Base-by-base conservation (phyloP, 129 eudicot species). In the Glebionis coronaria region DNA sequence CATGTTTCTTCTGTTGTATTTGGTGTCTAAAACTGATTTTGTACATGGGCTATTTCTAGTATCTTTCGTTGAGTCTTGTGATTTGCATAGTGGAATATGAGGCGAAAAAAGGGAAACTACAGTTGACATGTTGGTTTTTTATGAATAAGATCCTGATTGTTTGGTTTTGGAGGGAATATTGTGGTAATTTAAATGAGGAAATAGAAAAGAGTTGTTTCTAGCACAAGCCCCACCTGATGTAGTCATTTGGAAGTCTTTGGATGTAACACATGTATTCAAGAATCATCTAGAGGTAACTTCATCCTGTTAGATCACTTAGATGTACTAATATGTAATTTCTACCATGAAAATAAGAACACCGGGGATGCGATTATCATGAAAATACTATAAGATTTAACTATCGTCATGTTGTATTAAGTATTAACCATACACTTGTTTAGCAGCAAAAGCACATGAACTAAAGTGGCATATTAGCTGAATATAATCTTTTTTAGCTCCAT, bases 31-130 rank as follows among this genome's bases (percentile, higher is more conserved):
- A 4, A 73, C 56, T 74, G 82, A 38, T 71, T 49, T 73, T 45
- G 56, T 80, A 75, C 45, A 50, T 73, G 80, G 78, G 61, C 60
- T 57, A 65, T 10, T 47, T 69, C 46, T 59, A 65, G 80, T 70
- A 58, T 74, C 72, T 19, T 72, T 66, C 27, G 74, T 21, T 46
- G 14, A 23, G 73, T 72, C 77, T 65, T 80, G 82, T 52, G 80
- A 60, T 74, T 77, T 83, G 80, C 78, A 72, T 28, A 71, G 56
- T 59, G 87, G 84, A 20, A 75, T 53, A 66, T 73, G 74, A 61
- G 82, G 61, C 47, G 77, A 42, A 47, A 71, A 74, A 6, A 83
- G 61, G 57, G 90, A 78, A 47, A 88, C 59, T 61, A 86, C 80
- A 54, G 82, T 73, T 35, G 87, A 60, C 92, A 88, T 88, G 71